A percentile compares a stretch with the other conserved stretches of the same genome.
Evolutionary conservation across 164 flowering plant species (phyloP).

Genomic region (Cinnamomum micranthum): DNA sequence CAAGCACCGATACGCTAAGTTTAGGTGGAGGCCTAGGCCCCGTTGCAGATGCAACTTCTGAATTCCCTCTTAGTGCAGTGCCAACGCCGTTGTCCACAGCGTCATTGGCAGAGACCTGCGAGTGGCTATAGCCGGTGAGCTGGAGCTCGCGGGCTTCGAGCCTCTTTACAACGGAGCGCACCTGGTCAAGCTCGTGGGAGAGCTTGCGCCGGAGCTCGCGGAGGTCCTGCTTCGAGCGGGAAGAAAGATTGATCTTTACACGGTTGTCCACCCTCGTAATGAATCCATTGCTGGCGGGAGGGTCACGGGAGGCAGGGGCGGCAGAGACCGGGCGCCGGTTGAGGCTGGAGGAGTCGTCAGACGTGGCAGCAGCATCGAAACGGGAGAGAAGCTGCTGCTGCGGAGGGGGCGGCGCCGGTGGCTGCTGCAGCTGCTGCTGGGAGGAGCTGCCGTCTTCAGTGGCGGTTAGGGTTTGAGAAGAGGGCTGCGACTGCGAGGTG

Average conservation of each 20-base stretch:
- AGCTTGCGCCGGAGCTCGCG: constrained; percentile 63
- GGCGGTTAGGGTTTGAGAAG: constrained; percentile 17
- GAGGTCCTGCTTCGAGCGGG: constrained; percentile 53
- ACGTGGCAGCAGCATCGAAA: constrained; percentile 25
- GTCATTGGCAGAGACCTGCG: constrained; percentile 28
- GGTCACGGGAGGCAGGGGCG: constrained; percentile 13
- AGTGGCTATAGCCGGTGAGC: constrained; percentile 23
- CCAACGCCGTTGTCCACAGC: constrained; percentile 23
- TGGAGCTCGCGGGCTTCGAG: constrained; percentile 51
- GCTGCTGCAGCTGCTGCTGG: neutral
- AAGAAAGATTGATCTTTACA: constrained; percentile 41
- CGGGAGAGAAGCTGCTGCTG: constrained; percentile 23
- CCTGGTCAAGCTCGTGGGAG: constrained; percentile 54
- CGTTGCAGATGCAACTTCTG: constrained; percentile 40
- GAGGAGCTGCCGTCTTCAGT: neutral
- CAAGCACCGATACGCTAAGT: constrained; percentile 49
- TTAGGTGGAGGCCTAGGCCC: constrained; percentile 40
- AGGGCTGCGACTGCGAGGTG: constrained; percentile 19
- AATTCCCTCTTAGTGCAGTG: constrained; percentile 26
- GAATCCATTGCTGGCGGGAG: constrained; percentile 23
- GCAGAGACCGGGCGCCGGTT: constrained; percentile 17
- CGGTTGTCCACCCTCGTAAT: constrained; percentile 26
- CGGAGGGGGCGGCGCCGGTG: neutral
- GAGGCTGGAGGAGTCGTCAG: constrained; percentile 48
- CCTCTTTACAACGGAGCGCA: constrained; percentile 56